Evolutionary conservation across 129 eudicot genomes (phyloP).

Genomic region (Scalesia atractyloides): DNA sequence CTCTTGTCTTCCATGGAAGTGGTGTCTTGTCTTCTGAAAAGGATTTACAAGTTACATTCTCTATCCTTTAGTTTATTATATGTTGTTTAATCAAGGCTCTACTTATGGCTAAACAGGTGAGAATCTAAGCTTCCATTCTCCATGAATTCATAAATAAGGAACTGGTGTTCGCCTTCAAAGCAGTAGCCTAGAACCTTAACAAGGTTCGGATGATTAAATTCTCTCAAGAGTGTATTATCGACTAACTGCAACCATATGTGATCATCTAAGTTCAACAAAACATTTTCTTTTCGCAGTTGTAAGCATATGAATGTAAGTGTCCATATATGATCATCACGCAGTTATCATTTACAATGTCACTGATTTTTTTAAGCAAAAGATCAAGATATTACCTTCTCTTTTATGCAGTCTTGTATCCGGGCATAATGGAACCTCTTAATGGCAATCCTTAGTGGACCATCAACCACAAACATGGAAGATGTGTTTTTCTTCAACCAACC

Average conservation of each 20-base stretch:
- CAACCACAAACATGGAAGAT: not conserved
- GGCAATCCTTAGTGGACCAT: not conserved
- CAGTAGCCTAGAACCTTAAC: slow-evolving; percentile 7
- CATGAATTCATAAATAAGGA: too few species aligned
- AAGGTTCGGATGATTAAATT: not conserved
- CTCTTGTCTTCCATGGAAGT: not conserved
- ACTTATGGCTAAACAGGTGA: not conserved
- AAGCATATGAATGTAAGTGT: too few species aligned
- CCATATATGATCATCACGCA: too few species aligned
- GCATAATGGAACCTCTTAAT: not conserved
- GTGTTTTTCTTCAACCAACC: not conserved
- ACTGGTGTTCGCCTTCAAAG: not conserved
- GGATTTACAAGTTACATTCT: not conserved
- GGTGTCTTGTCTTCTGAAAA: not conserved
- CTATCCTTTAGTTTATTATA: not conserved
- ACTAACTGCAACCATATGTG: not conserved
- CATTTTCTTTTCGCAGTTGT: too few species aligned
- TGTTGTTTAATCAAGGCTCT: not conserved
- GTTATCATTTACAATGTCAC: too few species aligned
- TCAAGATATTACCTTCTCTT: too few species aligned
- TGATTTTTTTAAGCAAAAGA: too few species aligned
- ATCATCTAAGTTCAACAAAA: not conserved
- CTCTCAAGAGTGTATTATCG: not conserved
- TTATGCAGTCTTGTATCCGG: too few species aligned
- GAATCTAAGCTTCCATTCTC: not conserved